Base-by-base conservation (phyloP, 129 eudicot genomes). In the Helichrysum umbraculigerum region DNA sequence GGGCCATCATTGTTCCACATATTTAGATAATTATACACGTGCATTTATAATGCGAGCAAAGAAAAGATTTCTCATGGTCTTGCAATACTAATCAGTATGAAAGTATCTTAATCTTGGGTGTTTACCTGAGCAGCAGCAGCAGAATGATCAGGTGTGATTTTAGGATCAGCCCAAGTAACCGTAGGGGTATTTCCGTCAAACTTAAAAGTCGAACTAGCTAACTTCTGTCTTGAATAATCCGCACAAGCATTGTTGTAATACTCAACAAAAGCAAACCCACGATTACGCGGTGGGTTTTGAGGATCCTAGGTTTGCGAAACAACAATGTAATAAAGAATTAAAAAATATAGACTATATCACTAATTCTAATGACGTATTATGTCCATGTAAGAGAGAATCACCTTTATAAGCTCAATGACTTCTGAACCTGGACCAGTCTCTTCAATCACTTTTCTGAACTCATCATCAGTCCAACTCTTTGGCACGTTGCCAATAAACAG, bases 241-340 rank as follows among this genome's bases (percentile, higher is more conserved):
- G 99, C 99, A 86, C 99, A 95, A 12, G 99, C 93, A 85, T 95
- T 89, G 87, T 95, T 95, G 88, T 91, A 91, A 85, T 91, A 95
- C 82, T 91, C 97, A 10, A 95, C 84, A 66, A 95, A 95, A 82
- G 99, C 97, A 91, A 95, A 95, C 14, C 99, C 99, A 72, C 99
- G 96, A 35, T 95, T 95, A 66, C 97, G 96, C 37, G 85, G 60
- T 50, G 89, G 94, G 69, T 80, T 89, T 78, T 84, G 89, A 78
- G 97, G 92, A 86, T 95, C 99, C 99, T 95, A 84, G 20, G 75
- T 29, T 82, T 61, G 20, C 30, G 73, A 56, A 63, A 77, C 33
- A 41, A 59, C 22, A 65, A 52, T 5, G 28, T 64, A 79, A 52
- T 22, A 63, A 32, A 54, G 11, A 6, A 11, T 34, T 16, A 79